These are phyloP conservation scores for Paraurostyla sp. DNA, from an alignment of 73 alveolate genomes.

Conservation along the genomic window DNA sequence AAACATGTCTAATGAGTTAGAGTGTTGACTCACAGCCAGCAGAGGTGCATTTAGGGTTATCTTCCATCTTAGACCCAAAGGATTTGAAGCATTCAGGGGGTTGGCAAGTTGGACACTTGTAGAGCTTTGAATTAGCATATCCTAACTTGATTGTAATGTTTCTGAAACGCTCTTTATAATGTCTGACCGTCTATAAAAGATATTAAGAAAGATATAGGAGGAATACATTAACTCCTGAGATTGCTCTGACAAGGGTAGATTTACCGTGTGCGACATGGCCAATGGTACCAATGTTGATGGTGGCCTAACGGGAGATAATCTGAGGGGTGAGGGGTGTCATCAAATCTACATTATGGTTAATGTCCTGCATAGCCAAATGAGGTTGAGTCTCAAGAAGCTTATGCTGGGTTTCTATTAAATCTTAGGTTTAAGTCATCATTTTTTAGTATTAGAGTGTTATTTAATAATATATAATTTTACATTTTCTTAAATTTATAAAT, in stretches of 20 bases:
- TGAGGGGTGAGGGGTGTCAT: slow-evolving; percentile 97
- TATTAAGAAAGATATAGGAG: not conserved
- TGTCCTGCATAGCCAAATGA: slow-evolving; percentile 78
- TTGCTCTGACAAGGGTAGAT: slow-evolving; percentile 97
- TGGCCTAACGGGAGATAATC: slow-evolving; percentile 97
- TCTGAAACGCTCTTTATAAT: slow-evolving; percentile 96
- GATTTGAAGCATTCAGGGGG: slow-evolving; percentile 96
- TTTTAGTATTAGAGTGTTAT: not conserved
- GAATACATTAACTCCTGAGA: slow-evolving; percentile 82
- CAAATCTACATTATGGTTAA: slow-evolving; percentile 73
- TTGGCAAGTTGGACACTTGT: slow-evolving; percentile 97
- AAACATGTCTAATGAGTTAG: slow-evolving; percentile 97
- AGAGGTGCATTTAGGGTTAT: slow-evolving; percentile 85
- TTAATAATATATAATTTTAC: too few relatives aligned
- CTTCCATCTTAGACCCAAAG: slow-evolving; percentile 83
- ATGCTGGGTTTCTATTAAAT: slow-evolving; percentile 27
- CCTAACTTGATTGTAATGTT: slow-evolving; percentile 99
- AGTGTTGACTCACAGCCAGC: slow-evolving; percentile 81
- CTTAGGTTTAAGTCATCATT: not conserved
- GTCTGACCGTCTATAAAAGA: slow-evolving; percentile 80
- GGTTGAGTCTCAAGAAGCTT: slow-evolving; percentile 34
- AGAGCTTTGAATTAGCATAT: slow-evolving; percentile 99
- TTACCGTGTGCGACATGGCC: slow-evolving; percentile 99
- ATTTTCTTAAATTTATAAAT: too few relatives aligned
- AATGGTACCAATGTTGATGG: slow-evolving; percentile 98